Evolutionary conservation across 768 basidiomycete genomes (phyloP).

Genomic region (Russula dissimulans): DNA sequence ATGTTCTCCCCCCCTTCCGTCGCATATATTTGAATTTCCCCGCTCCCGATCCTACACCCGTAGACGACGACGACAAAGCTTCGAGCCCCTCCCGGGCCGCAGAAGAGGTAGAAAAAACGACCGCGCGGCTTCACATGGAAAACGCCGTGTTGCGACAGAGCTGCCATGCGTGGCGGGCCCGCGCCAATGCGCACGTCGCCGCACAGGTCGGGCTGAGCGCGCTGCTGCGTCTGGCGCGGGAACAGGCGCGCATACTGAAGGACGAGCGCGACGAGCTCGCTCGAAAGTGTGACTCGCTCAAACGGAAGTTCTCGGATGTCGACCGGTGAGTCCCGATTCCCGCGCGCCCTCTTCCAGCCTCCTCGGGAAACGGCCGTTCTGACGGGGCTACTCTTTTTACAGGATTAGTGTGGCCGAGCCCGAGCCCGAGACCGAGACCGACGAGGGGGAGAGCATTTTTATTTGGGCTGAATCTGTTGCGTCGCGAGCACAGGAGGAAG

Average conservation of each 20-base stretch:
- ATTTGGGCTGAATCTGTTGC: neutral
- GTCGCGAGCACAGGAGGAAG: neutral
- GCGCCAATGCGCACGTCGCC: conserved; percentile 10
- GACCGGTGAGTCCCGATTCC: conserved; percentile 10
- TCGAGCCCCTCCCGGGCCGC: neutral
- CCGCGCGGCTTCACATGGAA: conserved; percentile 10
- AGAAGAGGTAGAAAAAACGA: neutral
- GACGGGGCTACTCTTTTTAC: neutral
- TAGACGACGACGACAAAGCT: neutral
- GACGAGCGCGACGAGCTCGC: conserved; percentile 13
- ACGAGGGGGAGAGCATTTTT: neutral
- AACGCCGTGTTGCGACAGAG: conserved; percentile 9
- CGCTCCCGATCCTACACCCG: neutral
- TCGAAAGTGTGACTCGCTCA: conserved; percentile 12
- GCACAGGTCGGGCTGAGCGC: conserved; percentile 1
- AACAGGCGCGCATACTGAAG: neutral
- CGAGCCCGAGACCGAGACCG: neutral
- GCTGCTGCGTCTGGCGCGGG: neutral
- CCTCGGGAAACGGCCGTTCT: neutral
- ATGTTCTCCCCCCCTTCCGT: conserved; percentile 14
- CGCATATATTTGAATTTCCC: conserved; percentile 14
- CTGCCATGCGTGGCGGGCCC: conserved; percentile 14
- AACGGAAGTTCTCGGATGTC: conserved; percentile 17
- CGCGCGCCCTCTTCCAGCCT: neutral
- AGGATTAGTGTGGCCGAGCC: neutral